phyloP scores from a whole-genome alignment of 164 flowering plant species.

The Piper longum region DNA sequence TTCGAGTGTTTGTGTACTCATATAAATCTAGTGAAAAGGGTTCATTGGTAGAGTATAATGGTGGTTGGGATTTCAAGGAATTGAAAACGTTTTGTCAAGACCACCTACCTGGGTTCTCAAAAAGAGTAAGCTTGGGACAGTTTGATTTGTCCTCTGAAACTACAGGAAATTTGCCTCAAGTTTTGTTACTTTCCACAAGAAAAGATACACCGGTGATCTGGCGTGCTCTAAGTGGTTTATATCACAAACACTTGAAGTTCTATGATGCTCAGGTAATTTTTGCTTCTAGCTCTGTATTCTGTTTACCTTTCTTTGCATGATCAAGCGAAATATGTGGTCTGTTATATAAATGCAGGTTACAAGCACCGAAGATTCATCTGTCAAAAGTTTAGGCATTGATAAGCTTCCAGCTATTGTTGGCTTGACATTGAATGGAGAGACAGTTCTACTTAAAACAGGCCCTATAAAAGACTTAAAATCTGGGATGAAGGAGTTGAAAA shows the following conservation, averaged over 20 bases:
- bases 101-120: constrained; percentile 70
- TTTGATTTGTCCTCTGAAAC: constrained; percentile 25
- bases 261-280: constrained; percentile 58
- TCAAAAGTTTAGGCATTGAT: constrained; percentile 49
- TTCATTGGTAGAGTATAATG: constrained; percentile 59
- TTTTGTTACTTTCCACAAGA: constrained; percentile 68
- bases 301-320: background rate
- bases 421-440: constrained; percentile 79
- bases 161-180: constrained; percentile 33
- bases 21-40: constrained; percentile 41
- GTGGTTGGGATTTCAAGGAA: constrained; percentile 32
- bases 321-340: background rate
- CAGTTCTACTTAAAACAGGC: constrained; percentile 51
- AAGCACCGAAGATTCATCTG: constrained; percentile 47
- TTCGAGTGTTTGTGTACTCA: constrained; percentile 54
- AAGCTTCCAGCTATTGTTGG: constrained; percentile 85
- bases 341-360: constrained; percentile 30
- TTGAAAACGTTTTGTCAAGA: constrained; percentile 60
- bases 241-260: constrained; percentile 45
- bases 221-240: constrained; percentile 86
- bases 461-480: constrained; percentile 65
- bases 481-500: constrained; percentile 44
- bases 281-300: background rate
- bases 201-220: constrained; percentile 86
- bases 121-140: constrained; percentile 24